Evolutionary conservation across 345 rosid genomes (phyloP).

Genomic region (Xanthoceras sorbifolium): DNA sequence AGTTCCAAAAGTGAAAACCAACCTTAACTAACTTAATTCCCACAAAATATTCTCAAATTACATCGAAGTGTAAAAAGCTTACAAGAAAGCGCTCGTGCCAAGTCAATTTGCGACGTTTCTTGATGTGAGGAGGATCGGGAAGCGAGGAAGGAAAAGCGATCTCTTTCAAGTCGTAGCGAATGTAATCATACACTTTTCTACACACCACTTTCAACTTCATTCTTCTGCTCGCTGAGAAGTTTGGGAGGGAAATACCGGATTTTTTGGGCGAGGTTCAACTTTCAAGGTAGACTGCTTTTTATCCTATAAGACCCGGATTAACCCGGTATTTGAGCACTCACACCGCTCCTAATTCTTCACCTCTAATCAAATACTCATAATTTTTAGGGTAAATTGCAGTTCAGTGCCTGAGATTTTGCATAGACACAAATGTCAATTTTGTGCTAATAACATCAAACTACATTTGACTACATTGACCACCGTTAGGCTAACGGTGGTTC

Average conservation of each 20-base stretch:
- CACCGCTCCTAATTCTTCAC: no score
- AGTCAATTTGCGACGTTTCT: constrained; percentile 72
- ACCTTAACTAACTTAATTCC: not conserved
- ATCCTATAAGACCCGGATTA: no score
- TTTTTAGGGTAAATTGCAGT: no score
- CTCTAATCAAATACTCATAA: no score
- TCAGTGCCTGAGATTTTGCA: no score
- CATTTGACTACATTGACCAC: no score
- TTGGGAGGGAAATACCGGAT: no score
- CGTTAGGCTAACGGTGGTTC: no score
- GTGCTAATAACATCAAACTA: no score
- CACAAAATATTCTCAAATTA: no score
- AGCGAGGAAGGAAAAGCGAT: constrained; percentile 90
- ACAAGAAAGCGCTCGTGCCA: constrained; percentile 76
- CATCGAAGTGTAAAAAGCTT: constrained; percentile 23
- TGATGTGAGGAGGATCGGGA: constrained; percentile 85
- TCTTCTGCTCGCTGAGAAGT: not conserved
- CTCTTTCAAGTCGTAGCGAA: constrained; percentile 83
- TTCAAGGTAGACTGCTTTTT: constrained; percentile 19
- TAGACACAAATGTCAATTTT: no score
- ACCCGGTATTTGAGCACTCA: no score
- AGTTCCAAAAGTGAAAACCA: not conserved
- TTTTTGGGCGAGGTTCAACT: not conserved
- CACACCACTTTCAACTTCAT: constrained; percentile 64
- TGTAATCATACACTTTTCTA: constrained; percentile 65